Evolutionary conservation across 1,139 yeast genomes (phyloP).

Genomic region (Saccharomyces hybrid): DNA sequence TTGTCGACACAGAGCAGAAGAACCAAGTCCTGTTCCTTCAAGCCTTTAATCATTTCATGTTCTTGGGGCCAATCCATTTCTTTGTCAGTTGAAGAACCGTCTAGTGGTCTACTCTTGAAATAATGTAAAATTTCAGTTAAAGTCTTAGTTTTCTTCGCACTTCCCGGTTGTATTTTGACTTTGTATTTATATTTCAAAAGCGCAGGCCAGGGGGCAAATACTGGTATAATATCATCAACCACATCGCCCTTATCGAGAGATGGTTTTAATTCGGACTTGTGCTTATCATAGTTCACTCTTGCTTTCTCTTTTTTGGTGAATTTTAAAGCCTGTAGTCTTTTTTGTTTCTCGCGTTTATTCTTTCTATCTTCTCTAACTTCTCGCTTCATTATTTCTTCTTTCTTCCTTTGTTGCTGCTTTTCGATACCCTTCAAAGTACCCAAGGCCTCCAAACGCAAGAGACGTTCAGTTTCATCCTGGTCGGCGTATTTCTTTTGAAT

Average conservation of each 20-base stretch:
- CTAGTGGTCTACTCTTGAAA: conserved; percentile 51
- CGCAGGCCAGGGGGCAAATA: conserved; percentile 90
- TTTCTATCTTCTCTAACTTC: conserved; percentile 33
- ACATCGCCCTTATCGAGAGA: conserved; percentile 34
- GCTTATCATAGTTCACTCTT: conserved; percentile 27
- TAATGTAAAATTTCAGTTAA: conserved; percentile 57
- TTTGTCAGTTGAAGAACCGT: conserved; percentile 41
- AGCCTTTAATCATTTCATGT: conserved; percentile 46
- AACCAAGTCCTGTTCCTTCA: conserved; percentile 50
- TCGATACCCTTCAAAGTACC: conserved; percentile 74
- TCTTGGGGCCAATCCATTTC: conserved; percentile 67
- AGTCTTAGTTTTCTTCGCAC: conserved; percentile 82
- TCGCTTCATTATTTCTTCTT: conserved; percentile 33
- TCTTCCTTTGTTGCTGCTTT: conserved; percentile 34
- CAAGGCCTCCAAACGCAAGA: conserved; percentile 63
- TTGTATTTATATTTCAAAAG: conserved; percentile 69
- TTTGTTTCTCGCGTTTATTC: conserved; percentile 40
- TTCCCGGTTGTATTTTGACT: conserved; percentile 80
- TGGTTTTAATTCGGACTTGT: conserved; percentile 36
- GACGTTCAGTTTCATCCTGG: conserved; percentile 86
- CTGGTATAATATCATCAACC: conserved; percentile 61
- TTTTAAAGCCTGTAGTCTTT: conserved; percentile 44
- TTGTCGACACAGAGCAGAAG: conserved; percentile 47
- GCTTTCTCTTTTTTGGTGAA: conserved; percentile 34
- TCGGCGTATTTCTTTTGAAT: conserved; percentile 76